Base-by-base conservation (phyloP, 768 basidiomycete genomes). In the Boletus vinaceobasis region DNA sequence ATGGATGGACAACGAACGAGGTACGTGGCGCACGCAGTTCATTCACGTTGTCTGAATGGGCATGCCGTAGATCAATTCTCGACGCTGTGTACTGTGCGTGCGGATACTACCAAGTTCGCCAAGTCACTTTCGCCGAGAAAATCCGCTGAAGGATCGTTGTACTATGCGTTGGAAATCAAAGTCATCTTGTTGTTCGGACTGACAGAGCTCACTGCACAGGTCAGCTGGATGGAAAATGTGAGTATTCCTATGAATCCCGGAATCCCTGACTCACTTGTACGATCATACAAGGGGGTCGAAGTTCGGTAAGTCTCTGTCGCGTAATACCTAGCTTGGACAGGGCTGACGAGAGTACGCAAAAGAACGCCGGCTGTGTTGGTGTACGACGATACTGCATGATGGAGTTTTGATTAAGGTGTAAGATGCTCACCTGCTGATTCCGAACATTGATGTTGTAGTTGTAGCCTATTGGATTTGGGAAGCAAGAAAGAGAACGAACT, bases 151-250 rank as follows among this genome's bases (percentile, higher is more conserved):
- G 70, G 68, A 3, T 33, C 54, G 23, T 7, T 46, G 58, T 70
- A 71, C 40, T 68, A 59, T n/a, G 56, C 54, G 17, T 52, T 70
- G 39, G 70, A 70, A 15, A 56, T 70, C 46, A 68, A 66, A 10
- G 55, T 83, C 6, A 68, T 83, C 10, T 56, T 84, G 23, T 64
- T 77, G 8, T 81, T 84, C 51, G 82, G 82, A 5, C 58, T 78
- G 43, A 82, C 80, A 3, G 82, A 83, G 55, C 62, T 83, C 56
- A 76, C 73, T 53, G 81, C 80, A 0, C 77, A 80, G 45, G 73
- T 83, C 45, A 69, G 73, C 26, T 84, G 81, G 81, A 65, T 70
- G 57, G 79, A 81, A 40, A 71, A 75, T 48, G 79, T 80, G 68
- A 23, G 74, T 75, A 6, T 23, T 48, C 21, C 13, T 35, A 2